Conservation (phyloP, 768 basidiomycete genomes). For the Suillus ampliporus region DNA sequence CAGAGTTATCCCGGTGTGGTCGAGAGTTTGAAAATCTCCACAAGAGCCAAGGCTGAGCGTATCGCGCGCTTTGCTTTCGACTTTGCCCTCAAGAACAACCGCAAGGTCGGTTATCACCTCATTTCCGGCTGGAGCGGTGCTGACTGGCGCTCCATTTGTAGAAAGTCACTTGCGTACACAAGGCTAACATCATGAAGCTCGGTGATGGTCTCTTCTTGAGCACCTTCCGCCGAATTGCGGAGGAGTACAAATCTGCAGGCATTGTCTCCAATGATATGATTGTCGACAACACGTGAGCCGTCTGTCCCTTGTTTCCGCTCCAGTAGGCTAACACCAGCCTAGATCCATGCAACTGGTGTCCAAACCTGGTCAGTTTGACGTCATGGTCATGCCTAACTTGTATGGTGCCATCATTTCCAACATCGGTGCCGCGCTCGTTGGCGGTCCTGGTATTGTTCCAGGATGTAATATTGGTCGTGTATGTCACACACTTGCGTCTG, state of each 20-base stretch:
- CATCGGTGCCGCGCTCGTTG: constrained; percentile 98
- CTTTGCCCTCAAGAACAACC: constrained; percentile 97
- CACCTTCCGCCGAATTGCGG: constrained; percentile 95
- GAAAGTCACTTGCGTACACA: constrained; percentile 99
- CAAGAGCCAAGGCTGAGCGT: constrained; percentile 92
- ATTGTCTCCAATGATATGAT: constrained; percentile 98
- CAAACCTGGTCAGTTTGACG: constrained; percentile 94
- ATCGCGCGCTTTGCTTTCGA: constrained; percentile 98
- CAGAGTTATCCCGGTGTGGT: constrained; percentile 98
- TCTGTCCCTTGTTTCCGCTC: background rate
- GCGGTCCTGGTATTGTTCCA: constrained; percentile 97
- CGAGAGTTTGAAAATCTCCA: constrained; percentile 97
- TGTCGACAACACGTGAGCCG: constrained; percentile 91
- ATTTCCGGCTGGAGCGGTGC: constrained; percentile 6
- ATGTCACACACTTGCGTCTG: constrained; percentile 28
- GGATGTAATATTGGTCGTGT: constrained; percentile 98
- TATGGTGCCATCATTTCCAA: constrained; percentile 98
- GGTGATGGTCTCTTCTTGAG: constrained; percentile 99
- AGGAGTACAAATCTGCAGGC: constrained; percentile 93
- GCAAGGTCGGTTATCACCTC: constrained; percentile 67
- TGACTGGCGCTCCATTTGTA: constrained; percentile 34
- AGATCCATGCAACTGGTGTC: constrained; percentile 99
- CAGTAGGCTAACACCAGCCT: constrained; percentile 4
- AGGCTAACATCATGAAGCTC: constrained; percentile 99
- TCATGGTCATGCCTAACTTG: constrained; percentile 98